Evolutionary conservation across 345 rosid genomes (phyloP).

Genomic region (rapeseed (Brassica napus)): Da-Ae NC_063446.1:50959501-50960000

Average conservation of each 20-base stretch:
- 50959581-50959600: conserved; percentile 16
- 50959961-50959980: conserved; percentile 49
- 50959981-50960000: background rate
- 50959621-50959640: background rate
- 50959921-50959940: conserved; percentile 59
- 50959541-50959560: conserved; percentile 5
- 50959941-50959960: conserved; percentile 58
- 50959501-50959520: conserved; percentile 16
- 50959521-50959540: background rate
- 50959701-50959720: conserved; percentile 3
- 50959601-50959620: conserved; percentile 10
- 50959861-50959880: conserved; percentile 44
- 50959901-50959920: conserved; percentile 71
- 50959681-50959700: conserved; percentile 57
- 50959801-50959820: conserved; percentile 58
- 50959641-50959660: conserved; percentile 24
- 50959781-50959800: conserved; percentile 79
- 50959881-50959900: conserved; percentile 54
- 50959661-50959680: conserved; percentile 60
- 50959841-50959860: conserved; percentile 52
- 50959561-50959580: conserved; percentile 3
- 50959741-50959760: conserved; percentile 69
- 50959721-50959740: conserved; percentile 33
- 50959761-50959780: conserved; percentile 66
- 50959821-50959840: conserved; percentile 57